Evolutionary conservation across 345 rosid species (phyloP).

Genomic region (Melaleuca quinquenervia): DNA sequence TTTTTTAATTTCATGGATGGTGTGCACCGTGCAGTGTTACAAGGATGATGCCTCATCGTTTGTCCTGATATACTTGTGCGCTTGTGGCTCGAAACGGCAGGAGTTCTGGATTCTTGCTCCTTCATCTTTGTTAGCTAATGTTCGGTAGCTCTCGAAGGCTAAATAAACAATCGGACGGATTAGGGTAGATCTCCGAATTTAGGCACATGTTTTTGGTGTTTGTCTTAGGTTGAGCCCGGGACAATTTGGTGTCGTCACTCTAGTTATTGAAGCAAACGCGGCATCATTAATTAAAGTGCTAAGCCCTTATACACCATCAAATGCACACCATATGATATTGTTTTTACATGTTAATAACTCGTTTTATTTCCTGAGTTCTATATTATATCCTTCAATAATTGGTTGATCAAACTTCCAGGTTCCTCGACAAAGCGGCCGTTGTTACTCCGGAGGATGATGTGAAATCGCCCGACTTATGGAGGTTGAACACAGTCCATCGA

Average conservation of each 20-base stretch:
- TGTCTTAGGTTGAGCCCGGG: background rate
- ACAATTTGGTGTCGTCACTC: background rate
- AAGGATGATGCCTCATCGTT: background rate
- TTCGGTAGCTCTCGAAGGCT: background rate
- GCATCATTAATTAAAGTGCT: background rate
- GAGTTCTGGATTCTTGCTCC: background rate
- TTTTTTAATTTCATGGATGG: background rate
- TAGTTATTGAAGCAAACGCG: background rate
- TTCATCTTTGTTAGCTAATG: background rate
- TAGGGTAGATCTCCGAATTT: background rate
- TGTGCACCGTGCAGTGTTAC: background rate
- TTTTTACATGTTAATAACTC: background rate
- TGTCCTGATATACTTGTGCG: background rate
- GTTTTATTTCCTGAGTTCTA: no score
- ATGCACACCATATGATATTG: background rate
- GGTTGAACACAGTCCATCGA: conserved; percentile 71
- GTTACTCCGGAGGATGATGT: conserved; percentile 40
- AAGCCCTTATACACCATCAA: background rate
- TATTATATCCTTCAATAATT: background rate
- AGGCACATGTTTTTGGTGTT: background rate
- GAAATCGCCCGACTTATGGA: conserved; percentile 53
- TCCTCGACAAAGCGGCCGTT: conserved; percentile 77
- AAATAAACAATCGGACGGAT: background rate
- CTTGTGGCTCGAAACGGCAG: background rate
- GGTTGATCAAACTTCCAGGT: conserved; percentile 20